phyloP scores from a whole-genome alignment of 345 rosid genomes.

The Camelina sativa region DNA sequence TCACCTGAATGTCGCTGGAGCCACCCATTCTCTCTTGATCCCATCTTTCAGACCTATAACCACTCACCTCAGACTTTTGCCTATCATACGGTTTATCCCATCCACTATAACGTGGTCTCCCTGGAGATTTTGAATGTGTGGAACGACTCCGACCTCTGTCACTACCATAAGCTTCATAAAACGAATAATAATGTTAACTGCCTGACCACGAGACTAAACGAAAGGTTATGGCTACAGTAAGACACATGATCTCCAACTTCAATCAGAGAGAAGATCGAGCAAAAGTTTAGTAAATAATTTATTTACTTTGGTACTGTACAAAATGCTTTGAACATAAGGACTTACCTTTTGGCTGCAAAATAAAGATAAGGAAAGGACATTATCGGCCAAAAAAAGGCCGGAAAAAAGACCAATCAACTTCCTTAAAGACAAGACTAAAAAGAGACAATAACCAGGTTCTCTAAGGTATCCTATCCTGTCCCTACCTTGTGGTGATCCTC shows the following conservation, averaged over 20 bases:
- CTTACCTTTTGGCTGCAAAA: conserved; percentile 98
- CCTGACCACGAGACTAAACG: conserved; percentile 60
- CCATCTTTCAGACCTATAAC: conserved; percentile 76
- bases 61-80: conserved; percentile 62
- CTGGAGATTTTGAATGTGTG: conserved; percentile 93
- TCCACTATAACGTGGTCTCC: conserved; percentile 63
- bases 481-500: conserved; percentile 99
- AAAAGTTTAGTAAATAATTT: conserved; percentile 60
- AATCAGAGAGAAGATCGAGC: conserved; percentile 56
- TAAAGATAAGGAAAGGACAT: conserved; percentile 52
- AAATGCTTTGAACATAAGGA: conserved; percentile 72
- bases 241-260: conserved; percentile 51
- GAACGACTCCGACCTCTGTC: conserved; percentile 88
- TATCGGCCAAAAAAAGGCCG: conserved; percentile 31
- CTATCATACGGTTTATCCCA: conserved; percentile 75
- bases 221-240: conserved; percentile 59
- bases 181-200: conserved; percentile 84
- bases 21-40: conserved; percentile 68
- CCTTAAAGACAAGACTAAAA: conserved; percentile 44
- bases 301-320: conserved; percentile 69
- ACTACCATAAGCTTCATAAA: conserved; percentile 99
- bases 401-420: conserved; percentile 45
- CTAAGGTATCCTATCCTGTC: conserved; percentile 73
- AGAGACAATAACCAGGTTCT: conserved; percentile 59
- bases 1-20: conserved; percentile 62